A percentile compares a stretch with the other conserved stretches of the same genome.
Conservation (phyloP, 1,284 basidiomycete genomes). For the Trichosporon sp. region DNA sequence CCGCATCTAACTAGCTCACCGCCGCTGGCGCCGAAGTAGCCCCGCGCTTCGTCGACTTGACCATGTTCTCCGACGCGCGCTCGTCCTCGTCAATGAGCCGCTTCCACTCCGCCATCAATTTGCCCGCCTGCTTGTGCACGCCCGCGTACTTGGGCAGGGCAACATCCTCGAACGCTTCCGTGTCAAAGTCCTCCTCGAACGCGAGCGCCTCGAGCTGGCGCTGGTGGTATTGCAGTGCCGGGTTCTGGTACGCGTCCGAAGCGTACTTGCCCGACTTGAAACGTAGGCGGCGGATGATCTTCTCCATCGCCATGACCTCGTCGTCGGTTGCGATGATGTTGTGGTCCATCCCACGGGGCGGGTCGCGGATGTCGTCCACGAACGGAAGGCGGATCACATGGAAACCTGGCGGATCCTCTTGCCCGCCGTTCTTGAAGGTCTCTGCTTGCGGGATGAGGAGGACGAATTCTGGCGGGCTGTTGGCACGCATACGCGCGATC, state of each 20-base stretch:
- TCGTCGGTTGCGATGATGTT: constrained; percentile 67
- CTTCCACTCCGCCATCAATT: constrained; percentile 76
- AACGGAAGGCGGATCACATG: constrained; percentile 90
- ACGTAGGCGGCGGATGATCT: constrained; percentile 76
- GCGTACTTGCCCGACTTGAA: constrained; percentile 78
- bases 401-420: constrained; percentile 84
- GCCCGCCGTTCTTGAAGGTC: constrained; percentile 68
- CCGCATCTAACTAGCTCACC: background rate
- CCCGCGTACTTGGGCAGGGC: constrained; percentile 75
- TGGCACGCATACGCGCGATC: constrained; percentile 70
- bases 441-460: constrained; percentile 88
- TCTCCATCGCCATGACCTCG: constrained; percentile 68
- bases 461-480: constrained; percentile 76
- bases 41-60: constrained; percentile 34
- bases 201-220: constrained; percentile 86
- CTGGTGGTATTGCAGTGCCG: constrained; percentile 81
- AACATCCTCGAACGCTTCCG: constrained; percentile 72
- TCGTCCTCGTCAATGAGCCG: constrained; percentile 67
- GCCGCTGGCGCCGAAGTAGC: constrained; percentile 27
- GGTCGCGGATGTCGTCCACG: constrained; percentile 86
- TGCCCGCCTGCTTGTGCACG: constrained; percentile 81
- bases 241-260: constrained; percentile 89
- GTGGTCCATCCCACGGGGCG: constrained; percentile 60
- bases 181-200: constrained; percentile 82
- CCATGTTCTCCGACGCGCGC: constrained; percentile 56